A percentile compares a stretch with the other conserved stretches of the same genome.
Evolutionary conservation across 1,284 basidiomycete species (phyloP).

Genomic region (Austroboletus novae-zelandiae): DNA sequence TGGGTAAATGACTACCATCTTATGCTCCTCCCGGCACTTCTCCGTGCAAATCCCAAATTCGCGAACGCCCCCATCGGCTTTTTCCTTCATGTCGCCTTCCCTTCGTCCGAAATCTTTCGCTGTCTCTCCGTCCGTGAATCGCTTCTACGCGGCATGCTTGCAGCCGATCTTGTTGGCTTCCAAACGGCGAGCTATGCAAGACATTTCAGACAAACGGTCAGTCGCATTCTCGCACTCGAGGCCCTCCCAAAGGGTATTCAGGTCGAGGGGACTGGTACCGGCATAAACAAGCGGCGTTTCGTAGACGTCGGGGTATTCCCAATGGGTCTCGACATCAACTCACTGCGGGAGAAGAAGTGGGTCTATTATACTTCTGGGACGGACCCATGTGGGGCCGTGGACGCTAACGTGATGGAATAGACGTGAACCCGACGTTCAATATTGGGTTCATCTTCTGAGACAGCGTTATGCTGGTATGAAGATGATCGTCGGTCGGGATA

Average conservation of each 20-base stretch:
- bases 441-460: constrained; percentile 75
- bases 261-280: constrained; percentile 33
- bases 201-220: constrained; percentile 82
- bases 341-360: constrained; percentile 67
- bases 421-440: constrained; percentile 71
- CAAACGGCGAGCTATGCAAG: constrained; percentile 81
- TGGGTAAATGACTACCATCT: constrained; percentile 89
- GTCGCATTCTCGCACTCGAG: constrained; percentile 77
- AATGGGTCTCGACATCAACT: constrained; percentile 83
- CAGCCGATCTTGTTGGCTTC: constrained; percentile 74
- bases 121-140: constrained; percentile 70
- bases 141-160: constrained; percentile 73
- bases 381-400: neutral
- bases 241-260: constrained; percentile 84
- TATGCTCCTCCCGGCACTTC: constrained; percentile 76
- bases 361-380: constrained; percentile 21
- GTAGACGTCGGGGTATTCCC: constrained; percentile 86
- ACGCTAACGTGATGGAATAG: constrained; percentile 35
- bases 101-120: constrained; percentile 85
- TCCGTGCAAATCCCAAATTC: constrained; percentile 49
- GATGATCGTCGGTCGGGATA: constrained; percentile 84
- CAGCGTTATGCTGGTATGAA: constrained; percentile 84
- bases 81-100: constrained; percentile 89
- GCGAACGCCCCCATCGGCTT: constrained; percentile 76
- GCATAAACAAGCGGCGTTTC: constrained; percentile 46